Percentiles rank a stretch among this genome's conserved stretches.
Conservation (phyloP, 1,284 basidiomycete species). For the Flammula alnicola region DNA sequence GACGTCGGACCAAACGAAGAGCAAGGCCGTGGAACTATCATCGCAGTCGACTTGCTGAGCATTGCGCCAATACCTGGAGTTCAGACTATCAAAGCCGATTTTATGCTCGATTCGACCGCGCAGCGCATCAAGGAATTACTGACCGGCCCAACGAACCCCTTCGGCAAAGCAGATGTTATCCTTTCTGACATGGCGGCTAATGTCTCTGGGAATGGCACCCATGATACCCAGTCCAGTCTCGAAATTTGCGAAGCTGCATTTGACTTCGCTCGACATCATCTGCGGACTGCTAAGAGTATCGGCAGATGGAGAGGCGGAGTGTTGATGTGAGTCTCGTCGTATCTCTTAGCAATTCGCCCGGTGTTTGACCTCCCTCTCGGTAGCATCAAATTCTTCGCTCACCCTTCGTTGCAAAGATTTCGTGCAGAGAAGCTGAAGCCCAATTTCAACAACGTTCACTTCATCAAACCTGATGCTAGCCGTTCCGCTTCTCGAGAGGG, state of each 20-base stretch:
- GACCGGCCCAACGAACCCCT: conserved; percentile 36
- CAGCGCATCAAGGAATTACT: conserved; percentile 53
- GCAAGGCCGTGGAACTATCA: conserved; percentile 55
- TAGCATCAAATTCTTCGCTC: conserved; percentile 78
- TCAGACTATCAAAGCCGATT: conserved; percentile 72
- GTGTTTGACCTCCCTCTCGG: neutral
- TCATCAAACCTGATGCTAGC: conserved; percentile 71
- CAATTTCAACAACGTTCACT: conserved; percentile 60
- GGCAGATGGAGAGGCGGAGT: conserved; percentile 57
- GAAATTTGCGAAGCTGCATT: conserved; percentile 69
- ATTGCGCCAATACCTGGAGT: conserved; percentile 75
- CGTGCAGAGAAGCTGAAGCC: conserved; percentile 53
- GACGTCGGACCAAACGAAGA: conserved; percentile 14
- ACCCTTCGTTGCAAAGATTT: conserved; percentile 64
- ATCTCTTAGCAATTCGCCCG: conserved; percentile 9
- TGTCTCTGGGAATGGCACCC: conserved; percentile 61
- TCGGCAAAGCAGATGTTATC: conserved; percentile 68
- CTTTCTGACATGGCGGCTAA: conserved; percentile 83
- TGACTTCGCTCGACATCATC: conserved; percentile 57
- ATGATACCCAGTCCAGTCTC: conserved; percentile 64
- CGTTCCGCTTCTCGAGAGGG: conserved; percentile 72
- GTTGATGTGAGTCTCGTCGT: conserved; percentile 57
- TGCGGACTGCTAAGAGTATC: conserved; percentile 50
- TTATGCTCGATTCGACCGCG: conserved; percentile 64
- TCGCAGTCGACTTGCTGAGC: conserved; percentile 76